Conservation (phyloP, 2,329 filamentous ascomycete species). For the Sporothrix schenckii region DNA sequence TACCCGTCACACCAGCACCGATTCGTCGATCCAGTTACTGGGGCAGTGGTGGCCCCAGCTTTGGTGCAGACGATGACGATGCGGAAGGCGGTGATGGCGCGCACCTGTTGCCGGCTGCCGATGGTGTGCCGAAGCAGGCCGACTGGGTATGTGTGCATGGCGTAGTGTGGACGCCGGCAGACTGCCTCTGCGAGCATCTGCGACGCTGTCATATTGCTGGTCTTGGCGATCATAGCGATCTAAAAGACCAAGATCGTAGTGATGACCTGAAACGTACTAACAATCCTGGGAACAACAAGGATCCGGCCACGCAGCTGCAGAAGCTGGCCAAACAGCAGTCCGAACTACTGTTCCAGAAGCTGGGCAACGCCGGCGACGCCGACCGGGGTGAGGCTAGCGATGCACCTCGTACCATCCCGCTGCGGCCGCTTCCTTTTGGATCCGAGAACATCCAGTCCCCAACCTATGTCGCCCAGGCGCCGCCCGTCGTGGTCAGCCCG, state of each 20-base stretch:
- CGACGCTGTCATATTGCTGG: too few species aligned
- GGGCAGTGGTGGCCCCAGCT: slow-evolving; percentile 53
- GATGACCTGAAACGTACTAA: slow-evolving; percentile 48
- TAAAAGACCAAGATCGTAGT: not conserved
- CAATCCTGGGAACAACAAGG: slow-evolving; percentile 58
- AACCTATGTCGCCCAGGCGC: slow-evolving; percentile 49
- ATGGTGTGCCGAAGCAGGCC: slow-evolving; percentile 81
- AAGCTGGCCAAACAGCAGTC: slow-evolving; percentile 69
- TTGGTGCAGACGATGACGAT: slow-evolving; percentile 55
- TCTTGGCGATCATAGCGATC: too few species aligned
- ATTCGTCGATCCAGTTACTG: slow-evolving; percentile 70
- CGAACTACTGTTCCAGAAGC: slow-evolving; percentile 60
- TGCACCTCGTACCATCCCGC: slow-evolving; percentile 46
- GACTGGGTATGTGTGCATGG: slow-evolving; percentile 88
- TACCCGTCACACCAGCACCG: slow-evolving; percentile 88
- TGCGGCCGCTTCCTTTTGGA: slow-evolving; percentile 56
- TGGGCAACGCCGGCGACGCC: slow-evolving; percentile 43
- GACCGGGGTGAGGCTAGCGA: slow-evolving; percentile 34
- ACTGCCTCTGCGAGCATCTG: slow-evolving; percentile 57
- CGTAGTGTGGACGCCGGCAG: slow-evolving; percentile 51
- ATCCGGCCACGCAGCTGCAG: slow-evolving; percentile 70
- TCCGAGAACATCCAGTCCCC: slow-evolving; percentile 53
- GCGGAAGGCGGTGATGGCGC: slow-evolving; percentile 37
- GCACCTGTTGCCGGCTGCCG: slow-evolving; percentile 69
- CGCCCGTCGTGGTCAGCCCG: slow-evolving; percentile 44